These are phyloP conservation scores for Fallopia convolvulus DNA, from an alignment of 148 eudicot species.

Conservation along the genomic window DNA sequence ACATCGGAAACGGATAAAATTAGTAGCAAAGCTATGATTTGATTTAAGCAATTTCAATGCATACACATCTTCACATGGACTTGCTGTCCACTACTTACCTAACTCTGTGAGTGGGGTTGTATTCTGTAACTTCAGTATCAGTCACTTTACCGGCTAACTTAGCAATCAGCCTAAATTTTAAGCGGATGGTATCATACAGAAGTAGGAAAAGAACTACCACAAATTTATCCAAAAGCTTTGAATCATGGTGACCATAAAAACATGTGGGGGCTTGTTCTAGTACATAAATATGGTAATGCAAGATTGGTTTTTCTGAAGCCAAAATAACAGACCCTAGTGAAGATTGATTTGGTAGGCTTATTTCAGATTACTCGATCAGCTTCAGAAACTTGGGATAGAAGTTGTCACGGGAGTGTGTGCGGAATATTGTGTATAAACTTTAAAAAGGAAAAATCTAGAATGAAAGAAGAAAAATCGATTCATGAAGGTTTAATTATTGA, in stretches of 20 bases:
- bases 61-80: background rate
- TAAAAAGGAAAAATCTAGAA: no score
- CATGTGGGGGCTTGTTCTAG: no score
- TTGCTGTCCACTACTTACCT: background rate
- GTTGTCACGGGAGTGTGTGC: no score
- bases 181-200: background rate
- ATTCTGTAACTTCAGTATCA: no score
- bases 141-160: background rate
- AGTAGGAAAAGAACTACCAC: background rate
- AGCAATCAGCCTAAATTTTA: background rate
- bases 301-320: background rate
- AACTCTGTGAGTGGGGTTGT: background rate
- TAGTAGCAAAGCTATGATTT: no score
- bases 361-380: no score
- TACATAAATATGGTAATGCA: background rate
- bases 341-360: background rate
- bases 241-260: no score
- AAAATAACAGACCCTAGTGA: background rate
- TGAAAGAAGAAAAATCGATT: no score
- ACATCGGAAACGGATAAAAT: background rate
- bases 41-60: background rate
- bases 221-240: no score
- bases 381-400: no score
- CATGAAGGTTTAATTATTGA: no score
- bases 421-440: no score